Conservation (phyloP, 2,329 filamentous ascomycete genomes). For the Alternaria alternata region DNA sequence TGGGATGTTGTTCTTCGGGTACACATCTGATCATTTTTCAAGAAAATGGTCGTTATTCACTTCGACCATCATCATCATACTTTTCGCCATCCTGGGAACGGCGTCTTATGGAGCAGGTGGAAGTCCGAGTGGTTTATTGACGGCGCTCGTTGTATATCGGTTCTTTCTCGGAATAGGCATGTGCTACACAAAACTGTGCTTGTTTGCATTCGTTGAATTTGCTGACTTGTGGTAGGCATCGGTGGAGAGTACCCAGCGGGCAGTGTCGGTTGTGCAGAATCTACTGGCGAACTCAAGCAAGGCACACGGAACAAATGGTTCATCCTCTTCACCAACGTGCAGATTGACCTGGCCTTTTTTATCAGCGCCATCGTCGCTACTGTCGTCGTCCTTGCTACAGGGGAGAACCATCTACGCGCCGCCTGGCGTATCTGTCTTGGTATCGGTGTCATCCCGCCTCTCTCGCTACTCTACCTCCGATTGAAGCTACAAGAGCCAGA, state of each 20-base stretch:
- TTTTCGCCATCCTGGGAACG: slow-evolving; percentile 82
- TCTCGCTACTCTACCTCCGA: slow-evolving; percentile 65
- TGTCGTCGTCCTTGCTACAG: slow-evolving; percentile 66
- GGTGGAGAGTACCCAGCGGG: slow-evolving; percentile 84
- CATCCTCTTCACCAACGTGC: slow-evolving; percentile 81
- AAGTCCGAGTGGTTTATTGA: slow-evolving; percentile 74
- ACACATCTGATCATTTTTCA: slow-evolving; percentile 82
- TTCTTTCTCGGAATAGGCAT: slow-evolving; percentile 72
- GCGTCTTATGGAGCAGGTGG: slow-evolving; percentile 79
- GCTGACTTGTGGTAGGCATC: slow-evolving; percentile 61
- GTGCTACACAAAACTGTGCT: neutral
- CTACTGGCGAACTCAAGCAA: slow-evolving; percentile 79
- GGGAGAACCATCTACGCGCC: slow-evolving; percentile 70
- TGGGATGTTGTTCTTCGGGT: slow-evolving; percentile 82
- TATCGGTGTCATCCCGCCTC: slow-evolving; percentile 54
- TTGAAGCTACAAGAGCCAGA: slow-evolving; percentile 62
- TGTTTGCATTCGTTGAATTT: neutral
- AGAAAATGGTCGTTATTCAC: slow-evolving; percentile 81
- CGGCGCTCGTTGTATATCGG: slow-evolving; percentile 80
- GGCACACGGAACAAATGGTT: slow-evolving; percentile 86
- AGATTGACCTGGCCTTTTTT: slow-evolving; percentile 87
- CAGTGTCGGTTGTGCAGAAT: slow-evolving; percentile 83
- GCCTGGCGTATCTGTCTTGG: slow-evolving; percentile 86
- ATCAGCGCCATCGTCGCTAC: slow-evolving; percentile 65
- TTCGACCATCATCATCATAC: slow-evolving; percentile 79